phyloP scores from a whole-genome alignment of 2,329 filamentous ascomycete species.

The Chaetomiaceae sp. region DNA sequence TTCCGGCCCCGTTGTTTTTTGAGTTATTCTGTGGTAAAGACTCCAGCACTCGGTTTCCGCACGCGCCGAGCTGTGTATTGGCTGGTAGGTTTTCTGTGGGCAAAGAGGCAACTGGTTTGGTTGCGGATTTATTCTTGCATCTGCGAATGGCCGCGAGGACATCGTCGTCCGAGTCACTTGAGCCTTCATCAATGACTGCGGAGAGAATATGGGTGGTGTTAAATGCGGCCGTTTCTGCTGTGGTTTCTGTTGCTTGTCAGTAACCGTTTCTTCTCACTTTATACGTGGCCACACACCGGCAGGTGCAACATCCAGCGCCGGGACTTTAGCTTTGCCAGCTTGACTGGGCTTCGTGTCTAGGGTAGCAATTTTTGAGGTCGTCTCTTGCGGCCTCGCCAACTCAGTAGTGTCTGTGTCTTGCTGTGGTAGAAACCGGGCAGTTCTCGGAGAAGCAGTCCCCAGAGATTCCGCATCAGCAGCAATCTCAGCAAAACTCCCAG shows the following conservation, averaged over 20 bases:
- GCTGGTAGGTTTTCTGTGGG: background rate
- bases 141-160: constrained; percentile 1
- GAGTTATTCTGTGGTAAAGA: background rate
- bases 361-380: background rate
- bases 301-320: background rate
- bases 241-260: background rate
- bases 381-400: background rate
- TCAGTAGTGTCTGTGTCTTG: background rate
- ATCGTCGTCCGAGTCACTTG: background rate
- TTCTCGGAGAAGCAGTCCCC: background rate
- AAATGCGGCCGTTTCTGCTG: background rate
- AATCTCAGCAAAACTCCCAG: constrained; percentile 9
- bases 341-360: background rate
- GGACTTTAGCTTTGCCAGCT: background rate
- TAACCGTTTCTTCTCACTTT: background rate
- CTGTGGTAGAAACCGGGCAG: background rate
- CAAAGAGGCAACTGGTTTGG: background rate
- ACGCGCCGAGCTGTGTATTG: background rate
- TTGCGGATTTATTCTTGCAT: background rate
- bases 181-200: background rate
- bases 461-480: background rate
- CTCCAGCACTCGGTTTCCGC: background rate
- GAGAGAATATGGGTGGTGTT: background rate
- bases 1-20: background rate
- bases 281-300: background rate